Evolutionary conservation across 2,329 filamentous ascomycete species (phyloP), one percentile per base, ranked within the genome.

Genomic region (Fusarium caatingaense): DNA sequence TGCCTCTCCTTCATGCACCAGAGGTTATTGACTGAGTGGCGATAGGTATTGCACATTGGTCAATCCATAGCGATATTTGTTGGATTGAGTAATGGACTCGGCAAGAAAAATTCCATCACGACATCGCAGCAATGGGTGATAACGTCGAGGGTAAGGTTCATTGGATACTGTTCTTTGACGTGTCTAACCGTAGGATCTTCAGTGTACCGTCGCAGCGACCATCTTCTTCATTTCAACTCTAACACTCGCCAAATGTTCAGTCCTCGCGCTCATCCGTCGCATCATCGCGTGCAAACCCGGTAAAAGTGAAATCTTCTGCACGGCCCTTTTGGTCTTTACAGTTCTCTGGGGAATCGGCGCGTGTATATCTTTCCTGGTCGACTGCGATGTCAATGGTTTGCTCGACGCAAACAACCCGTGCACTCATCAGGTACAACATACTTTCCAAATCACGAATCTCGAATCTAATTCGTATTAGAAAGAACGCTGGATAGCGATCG

Each of bases 251-350:
- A 73, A 73, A 34, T 72, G 68, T 9, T 73, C 71, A 0, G 53
- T 73, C 1, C 71, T 73, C 32, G 71, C 71, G 10, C 71, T 73
- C 5, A 53, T 73, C 6, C 60, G 69, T 15, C 71, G 71, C 1
- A 73, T 73, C 21, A 68, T 73, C 4, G 60, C 60, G 12, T 56
- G 68, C 30, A 73, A 60, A 12, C 55, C 68, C 6, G 71, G 71
- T 0, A 70, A 40, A 12, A 73, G 60, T 6, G 69, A 51, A 21
- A 7, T 21, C 2, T 54, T 59, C 3, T 73, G 71, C 15, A 63
- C 72, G 2, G 57, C 16, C 0, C 68, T 73, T 4, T 55, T 73
- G 49, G 25, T 49, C 0, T 46, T 66, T 3, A 70, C 62, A 9
- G 62, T 12, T 0, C 18, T 28, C 41, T 73, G 71, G 71, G 68